A percentile compares a stretch with the other conserved stretches of the same genome.
Evolutionary conservation across 768 basidiomycete species (phyloP).

Genomic region (Hericium erinaceus): DNA sequence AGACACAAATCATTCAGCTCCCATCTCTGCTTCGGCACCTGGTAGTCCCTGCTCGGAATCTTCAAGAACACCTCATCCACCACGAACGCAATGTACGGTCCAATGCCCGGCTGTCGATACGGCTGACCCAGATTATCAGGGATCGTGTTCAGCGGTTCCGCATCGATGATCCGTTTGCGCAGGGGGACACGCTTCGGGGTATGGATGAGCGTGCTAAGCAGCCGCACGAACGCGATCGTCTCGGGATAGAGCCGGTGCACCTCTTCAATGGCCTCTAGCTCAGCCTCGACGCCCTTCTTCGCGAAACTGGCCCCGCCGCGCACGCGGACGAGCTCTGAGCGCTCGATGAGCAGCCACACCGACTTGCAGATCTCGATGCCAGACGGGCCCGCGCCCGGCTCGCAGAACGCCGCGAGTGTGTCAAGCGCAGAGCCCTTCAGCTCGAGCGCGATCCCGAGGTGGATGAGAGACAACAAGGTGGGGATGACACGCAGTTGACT

Average conservation of each 20-base stretch:
- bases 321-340: slow-evolving; percentile 74
- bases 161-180: slow-evolving; percentile 47
- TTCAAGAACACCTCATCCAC: slow-evolving; percentile 83
- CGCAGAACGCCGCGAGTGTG: slow-evolving; percentile 73
- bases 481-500: slow-evolving; percentile 75
- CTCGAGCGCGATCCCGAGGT: slow-evolving; percentile 78
- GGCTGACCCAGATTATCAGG: slow-evolving; percentile 76
- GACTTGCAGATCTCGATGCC: slow-evolving; percentile 77
- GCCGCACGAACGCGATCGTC: slow-evolving; percentile 78
- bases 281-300: slow-evolving; percentile 74
- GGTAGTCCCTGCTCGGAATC: slow-evolving; percentile 66
- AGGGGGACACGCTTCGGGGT: slow-evolving; percentile 65
- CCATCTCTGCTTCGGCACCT: slow-evolving; percentile 73
- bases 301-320: slow-evolving; percentile 42
- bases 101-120: slow-evolving; percentile 71
- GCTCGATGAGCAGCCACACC: slow-evolving; percentile 81
- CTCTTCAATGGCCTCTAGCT: slow-evolving; percentile 83
- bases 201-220: slow-evolving; percentile 78
- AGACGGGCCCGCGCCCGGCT: slow-evolving; percentile 61
- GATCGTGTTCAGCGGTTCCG: slow-evolving; percentile 60
- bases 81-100: slow-evolving; percentile 78
- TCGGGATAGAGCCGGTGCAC: slow-evolving; percentile 73
- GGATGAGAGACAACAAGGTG: slow-evolving; percentile 69
- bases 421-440: slow-evolving; percentile 82
- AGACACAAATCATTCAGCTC: slow-evolving; percentile 77